Conservation (phyloP, 2,329 filamentous ascomycete species). For the Knufia petricola region DNA sequence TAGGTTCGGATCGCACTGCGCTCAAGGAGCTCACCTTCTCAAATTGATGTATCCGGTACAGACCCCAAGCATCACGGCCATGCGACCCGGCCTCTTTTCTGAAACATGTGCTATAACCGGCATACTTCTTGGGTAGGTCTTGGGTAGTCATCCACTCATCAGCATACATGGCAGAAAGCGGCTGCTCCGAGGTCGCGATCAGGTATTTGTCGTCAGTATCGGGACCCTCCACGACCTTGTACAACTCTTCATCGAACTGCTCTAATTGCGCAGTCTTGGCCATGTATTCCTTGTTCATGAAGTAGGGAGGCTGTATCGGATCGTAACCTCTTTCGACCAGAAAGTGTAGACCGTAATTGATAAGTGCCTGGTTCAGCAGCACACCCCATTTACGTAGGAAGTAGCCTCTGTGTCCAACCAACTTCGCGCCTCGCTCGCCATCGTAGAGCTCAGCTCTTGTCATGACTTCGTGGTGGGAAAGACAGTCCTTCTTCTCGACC, state of each 20-base stretch:
- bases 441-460: slow-evolving; percentile 84
- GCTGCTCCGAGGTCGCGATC: slow-evolving; percentile 85
- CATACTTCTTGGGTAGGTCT: slow-evolving; percentile 83
- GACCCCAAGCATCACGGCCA: slow-evolving; percentile 90
- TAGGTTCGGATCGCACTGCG: slow-evolving; percentile 8
- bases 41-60: slow-evolving; percentile 97
- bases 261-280: slow-evolving; percentile 95
- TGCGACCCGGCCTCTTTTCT: slow-evolving; percentile 89
- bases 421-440: slow-evolving; percentile 82
- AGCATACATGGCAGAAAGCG: slow-evolving; percentile 82
- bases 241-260: slow-evolving; percentile 95
- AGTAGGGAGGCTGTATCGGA: slow-evolving; percentile 76
- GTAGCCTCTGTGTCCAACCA: slow-evolving; percentile 90
- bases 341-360: slow-evolving; percentile 92
- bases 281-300: slow-evolving; percentile 95
- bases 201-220: slow-evolving; percentile 80
- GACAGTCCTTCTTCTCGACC: slow-evolving; percentile 63
- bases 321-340: slow-evolving; percentile 71
- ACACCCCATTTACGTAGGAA: slow-evolving; percentile 84
- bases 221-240: slow-evolving; percentile 81
- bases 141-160: slow-evolving; percentile 83
- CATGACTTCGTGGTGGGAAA: slow-evolving; percentile 93
- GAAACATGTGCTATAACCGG: slow-evolving; percentile 91
- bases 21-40: slow-evolving; percentile 57
- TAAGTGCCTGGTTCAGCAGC: slow-evolving; percentile 81